Base-by-base conservation (phyloP, 345 rosid species). In the Odontarrhena argentea region DNA sequence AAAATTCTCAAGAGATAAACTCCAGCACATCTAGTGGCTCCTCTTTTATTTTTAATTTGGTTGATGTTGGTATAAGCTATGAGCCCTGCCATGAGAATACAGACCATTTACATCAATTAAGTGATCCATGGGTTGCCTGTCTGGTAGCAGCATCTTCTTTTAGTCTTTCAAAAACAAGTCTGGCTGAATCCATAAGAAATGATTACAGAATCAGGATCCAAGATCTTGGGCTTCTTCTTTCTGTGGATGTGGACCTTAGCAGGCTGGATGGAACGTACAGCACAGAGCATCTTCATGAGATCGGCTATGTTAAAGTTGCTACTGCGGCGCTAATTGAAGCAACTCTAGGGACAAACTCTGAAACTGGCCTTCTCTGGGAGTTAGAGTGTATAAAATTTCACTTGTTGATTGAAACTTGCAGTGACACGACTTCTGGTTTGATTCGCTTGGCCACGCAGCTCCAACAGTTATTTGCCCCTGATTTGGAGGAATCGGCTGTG, bases 121-220 rank as follows among this genome's bases (percentile, higher is more conserved):
- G 69, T 54, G 81, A 71, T 76, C 64, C 70, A 7, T 72, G 57
- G 83, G 83, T 91, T 68, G 85, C 88, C 55, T 87, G 97, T 76
- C 72, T 94, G 54, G 62, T 94, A 70, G 99, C 96, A 49, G 97
- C 95, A 49, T 91, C 99, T 79, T 86, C 91, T 52, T 78, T 88
- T 38, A 70, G 72, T 63, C 77, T 94, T 62, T 82, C 87, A 35
- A 87, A 74, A 54, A 65, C 74, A 68, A 50, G 75, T 46, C 43
- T 67, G 32, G 78, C 51, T 56, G 84, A 79, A 67, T 77, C 82
- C 63, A 10, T 42, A 14, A 78, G 78, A 34, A 84, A 63, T 67
- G 85, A 82, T 60, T 83, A 82, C 75, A 80, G 68, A 69, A 81
- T 94, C 60, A 79, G 82, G 76, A 79, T 80, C 70, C 91, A 87